Percentiles rank a stretch among this genome's conserved stretches.
Evolutionary conservation across 1,284 basidiomycete genomes (phyloP).

Genomic region (Meripilus lineatus): DNA sequence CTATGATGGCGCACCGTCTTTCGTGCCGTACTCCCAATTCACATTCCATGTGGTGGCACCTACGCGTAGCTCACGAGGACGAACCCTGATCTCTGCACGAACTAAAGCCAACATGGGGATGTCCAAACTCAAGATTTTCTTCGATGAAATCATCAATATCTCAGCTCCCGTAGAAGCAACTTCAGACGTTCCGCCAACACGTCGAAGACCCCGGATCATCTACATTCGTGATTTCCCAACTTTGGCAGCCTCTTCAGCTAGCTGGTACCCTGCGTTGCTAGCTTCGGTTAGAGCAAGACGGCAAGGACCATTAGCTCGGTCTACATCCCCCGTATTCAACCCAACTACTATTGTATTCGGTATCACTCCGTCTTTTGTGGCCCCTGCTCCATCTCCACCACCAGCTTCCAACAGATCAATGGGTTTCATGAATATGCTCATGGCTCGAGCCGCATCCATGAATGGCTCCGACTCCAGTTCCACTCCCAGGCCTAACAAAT

Average conservation of each 20-base stretch:
- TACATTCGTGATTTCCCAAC: constrained; percentile 80
- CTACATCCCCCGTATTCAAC: constrained; percentile 51
- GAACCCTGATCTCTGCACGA: constrained; percentile 24
- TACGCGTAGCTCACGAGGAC: constrained; percentile 33
- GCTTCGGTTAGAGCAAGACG: constrained; percentile 71
- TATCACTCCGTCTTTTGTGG: constrained; percentile 67
- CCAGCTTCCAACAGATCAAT: constrained; percentile 27
- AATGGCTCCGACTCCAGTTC: constrained; percentile 10
- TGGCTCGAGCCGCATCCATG: constrained; percentile 10
- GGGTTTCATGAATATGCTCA: constrained; percentile 25
- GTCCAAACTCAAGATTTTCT: constrained; percentile 61
- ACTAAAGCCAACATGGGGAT: constrained; percentile 31
- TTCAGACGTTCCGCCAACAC: constrained; percentile 19
- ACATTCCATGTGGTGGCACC: constrained; percentile 49
- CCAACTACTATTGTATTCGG: constrained; percentile 82
- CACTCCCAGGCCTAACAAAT: constrained; percentile 22
- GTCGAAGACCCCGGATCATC: constrained; percentile 62
- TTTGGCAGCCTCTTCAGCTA: constrained; percentile 63
- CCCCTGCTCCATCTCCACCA: constrained; percentile 30
- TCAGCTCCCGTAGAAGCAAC: constrained; percentile 30
- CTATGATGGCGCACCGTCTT: constrained; percentile 31
- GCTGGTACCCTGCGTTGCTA: constrained; percentile 79
- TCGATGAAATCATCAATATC: constrained; percentile 68
- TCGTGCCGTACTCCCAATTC: constrained; percentile 42
- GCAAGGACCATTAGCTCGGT: constrained; percentile 50